phyloP scores from a whole-genome alignment of 1,284 basidiomycete species.

The Ustilago hordei region DNA sequence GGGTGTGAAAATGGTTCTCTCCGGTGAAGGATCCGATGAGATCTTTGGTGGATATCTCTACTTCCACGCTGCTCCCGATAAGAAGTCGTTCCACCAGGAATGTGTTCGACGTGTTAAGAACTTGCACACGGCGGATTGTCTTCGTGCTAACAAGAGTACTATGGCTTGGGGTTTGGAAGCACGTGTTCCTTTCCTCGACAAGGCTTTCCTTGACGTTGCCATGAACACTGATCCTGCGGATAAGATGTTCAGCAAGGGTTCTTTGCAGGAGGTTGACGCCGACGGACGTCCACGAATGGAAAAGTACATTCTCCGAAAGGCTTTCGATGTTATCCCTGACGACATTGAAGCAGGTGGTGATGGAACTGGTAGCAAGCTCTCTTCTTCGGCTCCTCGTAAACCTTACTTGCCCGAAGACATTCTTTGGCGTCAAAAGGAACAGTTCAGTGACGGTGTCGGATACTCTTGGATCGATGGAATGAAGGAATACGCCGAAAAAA shows the following conservation, averaged over 20 bases:
- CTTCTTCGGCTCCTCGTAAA: constrained; percentile 24
- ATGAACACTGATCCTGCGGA: constrained; percentile 90
- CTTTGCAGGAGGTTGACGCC: constrained; percentile 78
- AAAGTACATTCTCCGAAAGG: constrained; percentile 94
- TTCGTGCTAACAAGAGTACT: constrained; percentile 99
- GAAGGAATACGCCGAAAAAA: constrained; percentile 84
- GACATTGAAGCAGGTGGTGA: constrained; percentile 75
- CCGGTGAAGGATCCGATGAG: constrained; percentile 97
- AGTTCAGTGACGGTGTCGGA: constrained; percentile 98
- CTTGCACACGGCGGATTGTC: constrained; percentile 95
- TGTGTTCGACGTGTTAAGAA: constrained; percentile 95
- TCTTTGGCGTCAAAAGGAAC: constrained; percentile 99
- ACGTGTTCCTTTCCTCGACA: constrained; percentile 98
- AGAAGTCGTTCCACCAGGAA: constrained; percentile 93
- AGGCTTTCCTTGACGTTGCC: constrained; percentile 90
- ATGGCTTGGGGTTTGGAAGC: constrained; percentile 99
- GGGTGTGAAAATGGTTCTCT: constrained; percentile 99
- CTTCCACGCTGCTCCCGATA: constrained; percentile 97
- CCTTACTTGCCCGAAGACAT: constrained; percentile 94
- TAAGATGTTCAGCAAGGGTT: constrained; percentile 91
- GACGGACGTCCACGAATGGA: constrained; percentile 69
- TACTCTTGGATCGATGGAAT: constrained; percentile 99
- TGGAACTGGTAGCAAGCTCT: constrained; percentile 32
- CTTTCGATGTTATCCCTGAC: constrained; percentile 85
- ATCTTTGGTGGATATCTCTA: constrained; percentile 99